Conservation (phyloP, 73 alveolate species). For the Paramecium biaurelia region DNA sequence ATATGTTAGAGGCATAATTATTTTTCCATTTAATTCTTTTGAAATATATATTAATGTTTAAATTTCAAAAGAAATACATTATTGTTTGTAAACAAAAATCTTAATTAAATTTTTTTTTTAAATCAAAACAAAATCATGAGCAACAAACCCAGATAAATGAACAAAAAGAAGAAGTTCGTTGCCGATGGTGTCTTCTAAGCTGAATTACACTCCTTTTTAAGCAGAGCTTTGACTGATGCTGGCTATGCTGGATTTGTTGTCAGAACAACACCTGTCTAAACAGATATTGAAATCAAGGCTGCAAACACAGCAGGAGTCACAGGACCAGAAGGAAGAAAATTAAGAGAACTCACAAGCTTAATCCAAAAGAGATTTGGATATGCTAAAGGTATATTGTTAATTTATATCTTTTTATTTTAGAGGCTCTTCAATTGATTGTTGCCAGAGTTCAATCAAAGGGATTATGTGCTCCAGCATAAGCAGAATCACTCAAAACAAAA, state of each 20-base stretch:
- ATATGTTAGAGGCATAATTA: slow-evolving; percentile 15
- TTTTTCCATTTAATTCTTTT: not conserved
- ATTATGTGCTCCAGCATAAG: slow-evolving; percentile 88
- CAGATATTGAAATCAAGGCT: slow-evolving; percentile 88
- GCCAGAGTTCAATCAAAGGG: slow-evolving; percentile 80
- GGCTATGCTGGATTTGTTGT: slow-evolving; percentile 92
- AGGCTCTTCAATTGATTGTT: slow-evolving; percentile 75
- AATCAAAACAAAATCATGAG: slow-evolving; percentile 35
- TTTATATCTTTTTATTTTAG: slow-evolving; percentile 33
- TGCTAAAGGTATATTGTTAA: not conserved
- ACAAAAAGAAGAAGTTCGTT: slow-evolving; percentile 85
- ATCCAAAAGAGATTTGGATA: slow-evolving; percentile 91
- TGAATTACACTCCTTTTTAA: slow-evolving; percentile 86
- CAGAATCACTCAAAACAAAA: slow-evolving; percentile 84
- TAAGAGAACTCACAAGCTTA: slow-evolving; percentile 83
- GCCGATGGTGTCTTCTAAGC: slow-evolving; percentile 94
- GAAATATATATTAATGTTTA: not conserved
- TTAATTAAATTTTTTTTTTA: slow-evolving; percentile 24
- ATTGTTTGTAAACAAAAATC: not conserved
- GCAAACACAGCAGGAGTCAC: slow-evolving; percentile 79
- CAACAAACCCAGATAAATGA: slow-evolving; percentile 29
- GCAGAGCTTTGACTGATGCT: slow-evolving; percentile 72
- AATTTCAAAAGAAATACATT: not conserved
- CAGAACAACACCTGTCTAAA: slow-evolving; percentile 81
- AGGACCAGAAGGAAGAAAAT: slow-evolving; percentile 79